Base-by-base conservation (phyloP, 2,329 filamentous ascomycete genomes). In the Lojkania enalia region DNA sequence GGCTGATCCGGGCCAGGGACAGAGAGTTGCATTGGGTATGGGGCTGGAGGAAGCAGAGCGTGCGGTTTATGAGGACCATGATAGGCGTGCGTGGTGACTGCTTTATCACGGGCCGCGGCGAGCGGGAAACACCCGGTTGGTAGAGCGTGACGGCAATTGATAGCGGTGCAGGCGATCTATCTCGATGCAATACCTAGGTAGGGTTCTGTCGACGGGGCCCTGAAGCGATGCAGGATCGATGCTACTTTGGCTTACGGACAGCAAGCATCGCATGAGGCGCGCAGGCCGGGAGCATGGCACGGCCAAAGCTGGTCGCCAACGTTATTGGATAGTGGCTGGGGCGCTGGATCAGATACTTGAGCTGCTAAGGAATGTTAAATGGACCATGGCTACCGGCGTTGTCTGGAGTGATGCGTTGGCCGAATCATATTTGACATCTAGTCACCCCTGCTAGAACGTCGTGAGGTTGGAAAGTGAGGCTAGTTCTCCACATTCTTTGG, bases 331-430 rank as follows among this genome's bases (percentile, higher is more conserved):
- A 20, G 20, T 14, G 19, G 4, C 18, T n/a, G n/a, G 35, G n/a
- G 4, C 12, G 33, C 49, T 47, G 42, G 48, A 39, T 25, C 42
- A 30, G 47, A 41, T 42, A 39, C 39, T 37, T 52, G 33, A 39
- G 39, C 44, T 32, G 45, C 44, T 55, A 51, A 46, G 46, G 35
- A 36, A 11, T 47, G 38, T 48, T 39, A 46, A 42, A 55, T 45
- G 44, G 44, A 46, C 39, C 35, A 56, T 53, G 57, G 53, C 54
- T 55, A 63, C 53, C 51, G 51, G 52, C 40, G 51, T 39, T 48
- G 35, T 49, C 39, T 43, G 44, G 49, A 57, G 51, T 61, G 63
- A 65, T 65, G 63, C 35, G 55, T 42, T 68, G 64, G 64, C 63
- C 60, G 49, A 64, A 60, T 65, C 49, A 61, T 46, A 62, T 54